Evolutionary conservation across 2,329 filamentous ascomycete species (phyloP).

Genomic region (Pseudohalonectria lignicola): DNA sequence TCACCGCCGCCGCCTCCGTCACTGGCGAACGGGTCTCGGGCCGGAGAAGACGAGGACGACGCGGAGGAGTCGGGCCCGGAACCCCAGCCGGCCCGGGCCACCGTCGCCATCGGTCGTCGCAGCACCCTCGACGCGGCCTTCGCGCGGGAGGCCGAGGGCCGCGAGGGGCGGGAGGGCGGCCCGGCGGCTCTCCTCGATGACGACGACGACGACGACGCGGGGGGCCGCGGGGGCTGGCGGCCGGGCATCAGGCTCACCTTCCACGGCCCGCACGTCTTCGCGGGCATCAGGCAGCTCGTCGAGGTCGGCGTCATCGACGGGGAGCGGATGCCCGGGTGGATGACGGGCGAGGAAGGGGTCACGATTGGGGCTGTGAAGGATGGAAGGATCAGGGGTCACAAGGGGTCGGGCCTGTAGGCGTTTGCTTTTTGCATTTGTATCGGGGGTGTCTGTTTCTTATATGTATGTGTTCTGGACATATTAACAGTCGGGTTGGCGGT

Average conservation of each 20-base stretch:
- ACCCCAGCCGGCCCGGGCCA: conserved; percentile 4
- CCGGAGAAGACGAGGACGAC: background rate
- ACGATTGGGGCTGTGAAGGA: conserved; percentile 59
- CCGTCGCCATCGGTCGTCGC: conserved; percentile 9
- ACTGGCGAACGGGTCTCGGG: conserved; percentile 3
- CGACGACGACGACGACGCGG: conserved; percentile 10
- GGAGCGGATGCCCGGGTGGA: conserved; percentile 74
- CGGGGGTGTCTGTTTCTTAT: background rate
- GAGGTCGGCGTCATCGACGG: conserved; percentile 68
- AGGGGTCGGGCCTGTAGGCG: conserved; percentile 38
- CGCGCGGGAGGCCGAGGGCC: conserved; percentile 18
- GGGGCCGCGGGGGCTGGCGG: conserved; percentile 29
- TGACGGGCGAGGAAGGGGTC: conserved; percentile 78
- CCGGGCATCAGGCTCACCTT: conserved; percentile 57
- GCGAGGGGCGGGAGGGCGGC: too few species aligned
- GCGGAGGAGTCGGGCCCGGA: conserved; percentile 5
- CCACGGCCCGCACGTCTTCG: conserved; percentile 68
- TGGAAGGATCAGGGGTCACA: conserved; percentile 52
- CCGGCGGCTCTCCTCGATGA: conserved; percentile 11
- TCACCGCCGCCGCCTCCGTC: background rate
- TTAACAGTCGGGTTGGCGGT: too few species aligned
- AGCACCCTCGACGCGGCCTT: conserved; percentile 24
- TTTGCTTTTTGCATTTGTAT: background rate
- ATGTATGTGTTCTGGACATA: conserved; percentile 1
- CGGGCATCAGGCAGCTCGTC: conserved; percentile 66